phyloP scores from a whole-genome alignment of 1,139 yeast species.

The Geotrichum histeridarum region DNA sequence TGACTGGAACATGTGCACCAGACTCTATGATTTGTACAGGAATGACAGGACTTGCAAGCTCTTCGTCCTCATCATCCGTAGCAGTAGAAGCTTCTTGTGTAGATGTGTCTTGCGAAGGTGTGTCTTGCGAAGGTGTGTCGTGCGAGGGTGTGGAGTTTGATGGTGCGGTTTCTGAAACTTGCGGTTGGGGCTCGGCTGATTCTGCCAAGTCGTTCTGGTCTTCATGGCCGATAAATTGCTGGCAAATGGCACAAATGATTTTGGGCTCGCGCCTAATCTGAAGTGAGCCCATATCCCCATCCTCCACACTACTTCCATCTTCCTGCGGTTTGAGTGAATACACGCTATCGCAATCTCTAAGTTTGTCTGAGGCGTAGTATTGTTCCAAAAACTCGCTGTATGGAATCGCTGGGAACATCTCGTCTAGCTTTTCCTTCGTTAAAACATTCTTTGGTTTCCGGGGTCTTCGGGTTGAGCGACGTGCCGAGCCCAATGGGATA shows the following conservation, averaged over 20 bases:
- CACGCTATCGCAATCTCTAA: too few relatives aligned
- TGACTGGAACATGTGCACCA: conserved; percentile 57
- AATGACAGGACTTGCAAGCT: too few relatives aligned
- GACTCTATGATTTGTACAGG: conserved; percentile 46
- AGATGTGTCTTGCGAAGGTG: not conserved
- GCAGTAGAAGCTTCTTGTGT: not conserved
- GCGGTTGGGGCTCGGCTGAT: too few relatives aligned
- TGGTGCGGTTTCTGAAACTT: too few relatives aligned
- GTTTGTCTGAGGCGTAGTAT: not conserved
- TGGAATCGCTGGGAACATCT: conserved; percentile 14
- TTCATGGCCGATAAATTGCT: conserved; percentile 3
- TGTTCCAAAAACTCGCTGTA: not conserved
- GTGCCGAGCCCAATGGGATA: not conserved
- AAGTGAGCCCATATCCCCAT: too few relatives aligned
- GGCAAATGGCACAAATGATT: conserved; percentile 8
- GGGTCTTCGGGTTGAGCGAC: not conserved
- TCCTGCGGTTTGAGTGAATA: too few relatives aligned
- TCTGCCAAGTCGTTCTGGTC: not conserved
- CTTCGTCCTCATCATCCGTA: not conserved
- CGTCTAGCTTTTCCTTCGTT: conserved; percentile 8
- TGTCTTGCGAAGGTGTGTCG: not conserved
- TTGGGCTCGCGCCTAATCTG: not conserved
- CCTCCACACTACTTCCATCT: too few relatives aligned
- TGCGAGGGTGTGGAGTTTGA: not conserved
- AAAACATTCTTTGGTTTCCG: conserved; percentile 1